Evolutionary conservation across 305 asterid species (phyloP).

Genomic region (Salvia sclarea): DNA sequence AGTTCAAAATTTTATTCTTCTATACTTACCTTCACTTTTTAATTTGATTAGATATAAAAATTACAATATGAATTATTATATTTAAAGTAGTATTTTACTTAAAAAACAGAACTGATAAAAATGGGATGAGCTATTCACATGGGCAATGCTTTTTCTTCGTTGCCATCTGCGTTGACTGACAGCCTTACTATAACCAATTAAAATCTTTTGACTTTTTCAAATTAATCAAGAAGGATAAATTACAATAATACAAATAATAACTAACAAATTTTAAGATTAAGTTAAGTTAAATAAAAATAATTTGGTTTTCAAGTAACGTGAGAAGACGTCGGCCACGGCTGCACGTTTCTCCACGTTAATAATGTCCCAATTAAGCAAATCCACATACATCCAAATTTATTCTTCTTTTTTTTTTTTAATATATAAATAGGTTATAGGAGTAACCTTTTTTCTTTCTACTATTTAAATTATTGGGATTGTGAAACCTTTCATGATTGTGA

Average conservation of each 20-base stretch:
- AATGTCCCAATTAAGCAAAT: constrained; percentile 26
- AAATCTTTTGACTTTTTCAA: constrained; percentile 21
- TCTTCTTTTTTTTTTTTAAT: constrained; percentile 10
- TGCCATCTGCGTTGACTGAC: constrained; percentile 31
- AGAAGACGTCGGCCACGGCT: constrained; percentile 31
- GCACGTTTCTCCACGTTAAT: constrained; percentile 44
- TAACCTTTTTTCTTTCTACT: constrained; percentile 22
- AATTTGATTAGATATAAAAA: too few relatives aligned
- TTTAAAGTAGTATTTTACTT: neutral
- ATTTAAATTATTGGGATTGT: neutral
- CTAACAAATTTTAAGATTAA: constrained; percentile 4
- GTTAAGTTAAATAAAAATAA: neutral
- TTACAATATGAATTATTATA: too few relatives aligned
- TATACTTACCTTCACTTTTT: too few relatives aligned
- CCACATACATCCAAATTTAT: neutral
- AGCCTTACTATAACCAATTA: constrained; percentile 17
- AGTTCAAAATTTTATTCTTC: too few relatives aligned
- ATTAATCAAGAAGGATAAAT: neutral
- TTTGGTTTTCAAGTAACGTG: constrained; percentile 30
- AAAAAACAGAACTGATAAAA: neutral
- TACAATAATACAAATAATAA: neutral
- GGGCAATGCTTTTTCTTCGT: constrained; percentile 21
- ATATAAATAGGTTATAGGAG: too few relatives aligned
- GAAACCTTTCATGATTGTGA: neutral
- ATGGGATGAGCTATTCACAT: constrained; percentile 13